Percentiles rank a stretch among this genome's conserved stretches.
These are phyloP conservation scores for Clonostachys rosea DNA, from an alignment of 2,329 filamentous ascomycete genomes.

Conservation along the genomic window DNA sequence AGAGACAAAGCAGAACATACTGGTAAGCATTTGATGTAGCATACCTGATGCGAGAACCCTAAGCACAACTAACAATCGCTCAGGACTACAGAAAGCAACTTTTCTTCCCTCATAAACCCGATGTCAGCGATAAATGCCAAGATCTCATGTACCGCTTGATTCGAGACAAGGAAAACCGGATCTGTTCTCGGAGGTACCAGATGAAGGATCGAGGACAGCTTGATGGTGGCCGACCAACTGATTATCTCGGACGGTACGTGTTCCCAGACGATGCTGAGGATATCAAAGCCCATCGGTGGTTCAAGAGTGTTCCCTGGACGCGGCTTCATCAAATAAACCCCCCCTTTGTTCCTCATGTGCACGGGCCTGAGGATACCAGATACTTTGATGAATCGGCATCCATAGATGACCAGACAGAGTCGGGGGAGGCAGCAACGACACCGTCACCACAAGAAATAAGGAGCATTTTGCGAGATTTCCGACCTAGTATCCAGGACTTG, in stretches of 20 bases:
- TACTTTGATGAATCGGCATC: slow-evolving; percentile 86
- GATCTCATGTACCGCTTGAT: slow-evolving; percentile 72
- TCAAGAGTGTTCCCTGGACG: slow-evolving; percentile 74
- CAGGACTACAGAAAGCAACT: slow-evolving; percentile 70
- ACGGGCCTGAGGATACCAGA: slow-evolving; percentile 66
- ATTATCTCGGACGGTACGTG: slow-evolving; percentile 54
- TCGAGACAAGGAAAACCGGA: slow-evolving; percentile 67
- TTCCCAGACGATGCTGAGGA: slow-evolving; percentile 82
- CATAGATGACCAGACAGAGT: slow-evolving; percentile 59
- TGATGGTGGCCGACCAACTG: slow-evolving; percentile 10
- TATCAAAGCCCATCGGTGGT: slow-evolving; percentile 87
- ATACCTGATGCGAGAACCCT: neutral
- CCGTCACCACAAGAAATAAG: slow-evolving; percentile 21
- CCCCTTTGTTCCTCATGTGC: slow-evolving; percentile 75
- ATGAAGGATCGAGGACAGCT: slow-evolving; percentile 49
- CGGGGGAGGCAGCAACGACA: slow-evolving; percentile 21
- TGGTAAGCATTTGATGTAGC: slow-evolving; percentile 43
- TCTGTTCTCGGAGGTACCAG: slow-evolving; percentile 73
- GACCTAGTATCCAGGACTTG: slow-evolving; percentile 31
- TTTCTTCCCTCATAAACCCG: slow-evolving; percentile 61
- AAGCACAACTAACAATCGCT: slow-evolving; percentile 3
- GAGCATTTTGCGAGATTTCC: slow-evolving; percentile 28
- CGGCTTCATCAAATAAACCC: slow-evolving; percentile 65
- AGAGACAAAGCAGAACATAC: slow-evolving; percentile 80
- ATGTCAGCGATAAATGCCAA: slow-evolving; percentile 66